A percentile compares a stretch with the other conserved stretches of the same genome.
These are phyloP conservation scores for Didymellaceae sp. DNA, from an alignment of 2,329 filamentous ascomycete species.

Conservation along the genomic window DNA sequence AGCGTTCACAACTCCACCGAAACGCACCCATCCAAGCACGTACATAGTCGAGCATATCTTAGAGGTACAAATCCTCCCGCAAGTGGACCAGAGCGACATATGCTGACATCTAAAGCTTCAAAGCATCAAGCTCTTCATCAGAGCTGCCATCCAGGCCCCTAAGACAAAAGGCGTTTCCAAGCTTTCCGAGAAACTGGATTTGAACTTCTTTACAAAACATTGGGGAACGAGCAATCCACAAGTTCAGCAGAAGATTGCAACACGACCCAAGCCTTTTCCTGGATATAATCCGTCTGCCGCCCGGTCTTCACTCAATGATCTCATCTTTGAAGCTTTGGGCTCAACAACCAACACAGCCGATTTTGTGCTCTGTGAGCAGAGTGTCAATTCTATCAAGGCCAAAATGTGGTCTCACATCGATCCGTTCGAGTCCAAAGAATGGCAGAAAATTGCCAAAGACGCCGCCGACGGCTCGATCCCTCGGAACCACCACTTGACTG, in stretches of 20 bases:
- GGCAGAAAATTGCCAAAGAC: background rate
- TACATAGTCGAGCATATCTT: background rate
- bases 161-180: background rate
- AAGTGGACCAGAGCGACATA: background rate
- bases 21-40: background rate
- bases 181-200: background rate
- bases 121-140: background rate
- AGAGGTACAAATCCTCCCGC: background rate
- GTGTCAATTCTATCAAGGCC: conserved; percentile 5
- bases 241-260: background rate
- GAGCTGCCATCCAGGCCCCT: background rate
- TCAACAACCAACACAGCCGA: background rate
- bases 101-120: background rate
- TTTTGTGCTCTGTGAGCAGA: conserved; percentile 7
- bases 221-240: background rate
- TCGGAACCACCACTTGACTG: background rate
- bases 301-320: background rate
- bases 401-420: background rate
- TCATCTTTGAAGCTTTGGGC: conserved; percentile 10
- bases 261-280: background rate
- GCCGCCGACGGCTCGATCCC: background rate
- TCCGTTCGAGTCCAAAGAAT: background rate
- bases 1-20: background rate
- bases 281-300: background rate
- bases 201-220: background rate